Percentiles rank a stretch among this genome's conserved stretches.
Conservation (phyloP, 108 stramenopile species). For the Nitzschia putrida region DNA sequence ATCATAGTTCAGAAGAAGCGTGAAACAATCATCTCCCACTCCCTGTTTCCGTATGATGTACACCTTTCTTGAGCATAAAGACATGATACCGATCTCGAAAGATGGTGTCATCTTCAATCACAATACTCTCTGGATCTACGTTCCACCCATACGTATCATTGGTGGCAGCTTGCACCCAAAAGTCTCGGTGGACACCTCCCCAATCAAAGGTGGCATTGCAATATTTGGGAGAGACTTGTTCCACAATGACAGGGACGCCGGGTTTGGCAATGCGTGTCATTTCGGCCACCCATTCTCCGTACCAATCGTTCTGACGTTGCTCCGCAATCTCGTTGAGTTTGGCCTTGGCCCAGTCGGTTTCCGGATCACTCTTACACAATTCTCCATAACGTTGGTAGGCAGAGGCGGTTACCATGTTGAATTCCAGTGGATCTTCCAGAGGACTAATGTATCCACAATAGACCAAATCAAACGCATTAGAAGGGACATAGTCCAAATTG, state of each 20-base stretch:
- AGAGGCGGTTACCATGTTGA: conserved; percentile 1
- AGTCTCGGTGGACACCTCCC: conserved; percentile 40
- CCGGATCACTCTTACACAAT: conserved; percentile 15
- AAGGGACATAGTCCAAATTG: conserved; percentile 37
- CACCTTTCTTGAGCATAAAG: conserved; percentile 45
- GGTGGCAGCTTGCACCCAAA: conserved; percentile 30
- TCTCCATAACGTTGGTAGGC: conserved; percentile 8
- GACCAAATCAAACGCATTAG: conserved; percentile 50
- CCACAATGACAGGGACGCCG: conserved; percentile 43
- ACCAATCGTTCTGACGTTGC: conserved; percentile 43
- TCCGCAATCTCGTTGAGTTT: conserved; percentile 34
- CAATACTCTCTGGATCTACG: conserved; percentile 39
- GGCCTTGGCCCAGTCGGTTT: conserved; percentile 20
- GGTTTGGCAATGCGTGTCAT: conserved; percentile 59
- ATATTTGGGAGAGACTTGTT: conserved; percentile 32
- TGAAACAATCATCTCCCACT: too few species aligned
- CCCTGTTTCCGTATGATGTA: background rate
- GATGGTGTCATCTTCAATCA: conserved; percentile 28
- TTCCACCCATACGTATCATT: conserved; percentile 47
- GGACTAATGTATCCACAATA: conserved; percentile 53
- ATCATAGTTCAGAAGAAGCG: too few species aligned
- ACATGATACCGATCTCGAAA: conserved; percentile 44
- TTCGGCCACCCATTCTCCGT: conserved; percentile 43
- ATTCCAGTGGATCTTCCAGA: conserved; percentile 33
- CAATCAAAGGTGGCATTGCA: conserved; percentile 42